These are phyloP conservation scores for Pythium vanterpoolii DNA, from an alignment of 352 stramenopile species.

Conservation along the genomic window DNA sequence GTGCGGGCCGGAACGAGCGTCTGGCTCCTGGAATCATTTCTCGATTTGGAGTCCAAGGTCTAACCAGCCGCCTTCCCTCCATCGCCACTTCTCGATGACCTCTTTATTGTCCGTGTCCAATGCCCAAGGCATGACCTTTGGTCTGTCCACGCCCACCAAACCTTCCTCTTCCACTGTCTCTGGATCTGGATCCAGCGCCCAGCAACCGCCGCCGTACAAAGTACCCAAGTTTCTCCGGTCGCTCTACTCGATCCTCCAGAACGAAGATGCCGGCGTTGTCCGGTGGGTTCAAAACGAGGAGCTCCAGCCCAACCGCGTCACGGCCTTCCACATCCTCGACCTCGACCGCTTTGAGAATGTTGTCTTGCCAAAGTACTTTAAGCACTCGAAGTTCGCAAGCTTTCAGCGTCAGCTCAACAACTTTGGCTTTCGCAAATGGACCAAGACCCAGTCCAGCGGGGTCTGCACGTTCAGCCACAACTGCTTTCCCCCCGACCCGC, in stretches of 20 bases:
- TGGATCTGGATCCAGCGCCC: background rate
- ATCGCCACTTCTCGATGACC: slow-evolving; percentile 2
- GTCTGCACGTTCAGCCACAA: slow-evolving; percentile 86
- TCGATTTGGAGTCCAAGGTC: slow-evolving; percentile 20
- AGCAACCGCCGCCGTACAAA: slow-evolving; percentile 35
- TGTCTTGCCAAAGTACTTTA: slow-evolving; percentile 93
- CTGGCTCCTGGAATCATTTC: slow-evolving; percentile 16
- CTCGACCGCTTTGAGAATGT: slow-evolving; percentile 80
- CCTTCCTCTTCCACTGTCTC: no score
- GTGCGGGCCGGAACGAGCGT: no score
- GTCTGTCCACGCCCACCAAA: slow-evolving; percentile 4
- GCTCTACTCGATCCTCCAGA: slow-evolving; percentile 77
- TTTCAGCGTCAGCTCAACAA: slow-evolving; percentile 93
- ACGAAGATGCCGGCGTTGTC: slow-evolving; percentile 65
- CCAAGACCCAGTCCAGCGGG: slow-evolving; percentile 72
- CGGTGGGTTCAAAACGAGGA: slow-evolving; percentile 70
- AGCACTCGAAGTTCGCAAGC: slow-evolving; percentile 91
- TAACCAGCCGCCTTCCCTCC: slow-evolving; percentile 2
- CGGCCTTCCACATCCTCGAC: slow-evolving; percentile 79
- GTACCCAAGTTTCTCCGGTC: slow-evolving; percentile 82
- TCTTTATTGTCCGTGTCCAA: slow-evolving; percentile 2
- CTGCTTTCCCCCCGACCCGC: slow-evolving; percentile 66
- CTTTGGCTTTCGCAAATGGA: slow-evolving; percentile 90
- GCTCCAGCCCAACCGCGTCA: slow-evolving; percentile 56
- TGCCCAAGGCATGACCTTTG: slow-evolving; percentile 12